Base-by-base conservation (phyloP, 495 filamentous ascomycete genomes). In the Amphirosellinia nigrospora region DNA sequence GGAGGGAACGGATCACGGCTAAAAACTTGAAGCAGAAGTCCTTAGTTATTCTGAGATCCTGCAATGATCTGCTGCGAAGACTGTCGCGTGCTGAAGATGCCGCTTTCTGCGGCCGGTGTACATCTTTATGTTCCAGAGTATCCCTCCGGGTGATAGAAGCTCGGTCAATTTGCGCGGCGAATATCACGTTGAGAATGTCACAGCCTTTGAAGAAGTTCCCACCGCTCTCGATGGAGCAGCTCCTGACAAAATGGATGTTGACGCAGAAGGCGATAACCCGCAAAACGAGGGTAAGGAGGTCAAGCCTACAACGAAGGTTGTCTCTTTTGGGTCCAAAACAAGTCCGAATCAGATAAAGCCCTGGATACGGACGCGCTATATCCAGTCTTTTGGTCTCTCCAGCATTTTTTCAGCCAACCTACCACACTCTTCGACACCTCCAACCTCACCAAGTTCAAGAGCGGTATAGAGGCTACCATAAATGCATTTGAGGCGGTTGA, bases 81-180 rank as follows among this genome's bases (percentile, higher is more conserved):
- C 85, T 99, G 4, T 98, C 96, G 3, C 86, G 97, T 56, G 94
- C 96, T 4, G 94, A 98, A 75, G 96, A 99, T 80, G 93, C 96
- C 0, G 94, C 97, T 3, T 99, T 99, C 79, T 98, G 94, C 78
- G 96, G 96, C 43, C 87, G 95, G 94, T 99, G 26, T 97, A 97
- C 77, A 97, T 99, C 71, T 99, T 97, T 76, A 88, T 98, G 68
- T 98, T 97, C 79, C 96, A 98, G 79, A 96, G 93, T 78, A 98
- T 98, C 74, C 94, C 96, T 13, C 85, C 98, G 0, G 94, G 94
- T 32, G 96, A 99, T 81, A 95, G 92, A 74, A 98, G 96, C 77
- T 97, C 94, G 1, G 95, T 99, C 59, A 99, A 99, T 73, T 86
- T 98, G 58, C 89, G 96, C 34, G 96, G 96, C 72, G 96, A 98